Base-by-base conservation (phyloP, 2,329 filamentous ascomycete genomes). In the Diaporthe citrichinensis region DNA sequence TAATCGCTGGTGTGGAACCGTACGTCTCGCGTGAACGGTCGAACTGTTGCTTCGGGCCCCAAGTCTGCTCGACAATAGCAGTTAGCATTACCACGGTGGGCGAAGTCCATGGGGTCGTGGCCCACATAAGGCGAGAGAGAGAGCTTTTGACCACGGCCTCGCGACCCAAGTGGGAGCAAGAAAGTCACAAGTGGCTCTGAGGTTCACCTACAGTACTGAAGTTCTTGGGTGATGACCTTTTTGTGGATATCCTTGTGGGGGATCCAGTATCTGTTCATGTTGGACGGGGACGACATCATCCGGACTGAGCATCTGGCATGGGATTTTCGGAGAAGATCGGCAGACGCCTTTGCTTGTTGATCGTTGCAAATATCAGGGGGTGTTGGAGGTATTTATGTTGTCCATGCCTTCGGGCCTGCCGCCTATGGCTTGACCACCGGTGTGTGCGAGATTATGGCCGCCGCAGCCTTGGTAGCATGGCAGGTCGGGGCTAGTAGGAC, bases 181-280 rank as follows among this genome's bases (percentile, higher is more conserved):
- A 34, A 15, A 14, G 46, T 12, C 20, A 41, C 15, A 15, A 23
- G 12, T 55, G 23, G 20, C 46, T 31, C 17, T 55, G n/a, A 20
- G n/a, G 15, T 28, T 39, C 34, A 69, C 65, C 34, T 41, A 69
- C 65, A 90, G 75, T 86, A 90, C 77, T 90, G 90, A 73, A 92
- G 86, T 77, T 91, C 88, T 77, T 89, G 86, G 34, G 86, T 90
- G 79, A 92, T 91, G 78, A 91, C 87, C 78, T 88, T 91, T 79
- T 90, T 91, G 82, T 90, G 88, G 80, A 92, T 92, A 74, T 91
- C 89, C 76, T 87, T 82, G 76, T 90, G 87, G 20, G 89, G 89
- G 76, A 92, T 91, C 90, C 90, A 92, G 82, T 91, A 92, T 80
- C 85, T 87, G 82, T 91, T 91, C 84, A 90, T 86, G 71, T 80